These are phyloP conservation scores for Lojkania enalia DNA, from an alignment of 2,329 filamentous ascomycete genomes.

Conservation along the genomic window DNA sequence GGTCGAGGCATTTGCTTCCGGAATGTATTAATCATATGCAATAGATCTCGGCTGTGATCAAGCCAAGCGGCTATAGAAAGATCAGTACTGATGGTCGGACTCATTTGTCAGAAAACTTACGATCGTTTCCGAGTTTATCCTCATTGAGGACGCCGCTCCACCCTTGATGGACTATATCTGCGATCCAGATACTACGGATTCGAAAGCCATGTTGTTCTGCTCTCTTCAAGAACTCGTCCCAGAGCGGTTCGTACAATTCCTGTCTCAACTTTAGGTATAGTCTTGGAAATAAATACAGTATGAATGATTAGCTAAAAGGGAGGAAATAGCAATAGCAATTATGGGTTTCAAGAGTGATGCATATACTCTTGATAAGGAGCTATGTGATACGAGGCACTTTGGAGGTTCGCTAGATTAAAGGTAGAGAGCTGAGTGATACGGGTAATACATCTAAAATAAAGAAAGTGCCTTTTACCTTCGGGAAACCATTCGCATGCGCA, in stretches of 20 bases:
- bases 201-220: slow-evolving; percentile 63
- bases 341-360: too few species aligned
- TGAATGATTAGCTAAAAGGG: too few species aligned
- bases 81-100: too few species aligned
- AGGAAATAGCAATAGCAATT: too few species aligned
- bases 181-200: slow-evolving; percentile 85
- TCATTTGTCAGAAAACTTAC: slow-evolving; percentile 53
- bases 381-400: too few species aligned
- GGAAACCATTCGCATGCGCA: slow-evolving; percentile 89
- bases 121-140: slow-evolving; percentile 76
- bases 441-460: too few species aligned
- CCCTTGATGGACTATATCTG: slow-evolving; percentile 86
- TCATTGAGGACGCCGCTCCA: slow-evolving; percentile 79
- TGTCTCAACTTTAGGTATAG: too few species aligned
- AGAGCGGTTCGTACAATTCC: slow-evolving; percentile 92
- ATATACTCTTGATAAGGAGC: too few species aligned
- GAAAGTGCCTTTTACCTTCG: slow-evolving; percentile 77
- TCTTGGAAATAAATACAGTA: too few species aligned
- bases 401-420: too few species aligned
- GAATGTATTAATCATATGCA: slow-evolving; percentile 84
- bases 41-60: slow-evolving; percentile 81
- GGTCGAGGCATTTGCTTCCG: slow-evolving; percentile 78
- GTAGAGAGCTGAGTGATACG: too few species aligned
- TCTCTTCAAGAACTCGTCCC: slow-evolving; percentile 74
- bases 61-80: slow-evolving; percentile 71